Base-by-base conservation (phyloP, 2,329 filamentous ascomycete genomes). In the Hymenoscyphus fructigenus region DNA sequence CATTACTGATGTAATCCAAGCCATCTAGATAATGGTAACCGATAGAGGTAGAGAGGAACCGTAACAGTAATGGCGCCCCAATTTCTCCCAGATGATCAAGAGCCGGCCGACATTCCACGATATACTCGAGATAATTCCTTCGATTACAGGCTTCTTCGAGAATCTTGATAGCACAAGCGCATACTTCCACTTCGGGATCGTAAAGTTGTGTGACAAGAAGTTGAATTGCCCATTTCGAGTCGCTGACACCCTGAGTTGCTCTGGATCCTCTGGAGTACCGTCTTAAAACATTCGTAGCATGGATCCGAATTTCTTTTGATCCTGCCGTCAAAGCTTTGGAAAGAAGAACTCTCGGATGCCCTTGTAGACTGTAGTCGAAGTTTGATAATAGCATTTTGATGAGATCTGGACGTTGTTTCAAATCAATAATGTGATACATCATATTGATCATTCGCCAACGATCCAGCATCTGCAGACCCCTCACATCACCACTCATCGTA, bases 371-470 rank as follows among this genome's bases (percentile, higher is more conserved):
- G 75, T 97, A 99, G 78, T 99, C 94, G 78, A 99, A 93, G 73
- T 93, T 95, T 59, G 91, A 89, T 9, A 99, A 83, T 36, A 99
- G 84, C 10, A 94, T 84, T 75, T 93, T 92, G 75, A 98, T 92
- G 65, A 99, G 82, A 76, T 99, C 95, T 57, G 94, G 92, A 2
- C 95, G 90, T 76, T 95, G 91, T 72, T 91, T 92, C 56, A 97
- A 83, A 74, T 98, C 94, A 65, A 97, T 86, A 67, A 99, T 97
- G 77, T 98, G 95, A 76, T 99, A 99, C 83, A 98, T 96, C 92
- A 99, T 99, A 78, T 98, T 98, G 79, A 97, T 93, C 84, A 99
- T 96, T 72, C 93, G 92, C 94, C 95, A 98, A 72, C 92, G 84
- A 76, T 98, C 94, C 74, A 99, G 86, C 79, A 99, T 94, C 67